Evolutionary conservation across 805 yeast species (phyloP), one percentile per base, ranked within the genome.

Genomic region (Barnettozyma populi): DNA sequence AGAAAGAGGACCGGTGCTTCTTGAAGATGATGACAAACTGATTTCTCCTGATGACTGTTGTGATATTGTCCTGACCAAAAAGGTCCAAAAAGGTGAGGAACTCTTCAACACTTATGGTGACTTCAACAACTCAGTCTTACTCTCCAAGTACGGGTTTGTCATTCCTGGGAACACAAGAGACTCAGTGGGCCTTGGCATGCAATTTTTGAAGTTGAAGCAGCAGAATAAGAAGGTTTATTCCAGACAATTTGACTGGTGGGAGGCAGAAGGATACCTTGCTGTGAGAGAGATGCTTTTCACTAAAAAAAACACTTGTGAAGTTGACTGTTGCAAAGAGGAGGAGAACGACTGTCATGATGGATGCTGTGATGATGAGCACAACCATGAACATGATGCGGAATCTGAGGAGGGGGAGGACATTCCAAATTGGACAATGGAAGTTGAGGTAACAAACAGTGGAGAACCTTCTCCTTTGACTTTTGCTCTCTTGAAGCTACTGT

Each of bases 81-180:
- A 65, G 2, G 77, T 86, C 0, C 44, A 57, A 1, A 60, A 66
- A 31, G 78, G 79, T 7, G 62, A 70, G 11, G 97, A 92, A 59
- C 59, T 92, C 13, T 86, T 82, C 70, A 90, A 88, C 65, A 81
- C 94, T 0, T 90, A 90, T 57, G 97, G 97, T 0, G 84, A 81
- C 24, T 70, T 84, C 36, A 66, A 82, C 14, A 88, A 86, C 55
- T 71, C 85, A 0, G 74, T 78, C 34, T 66, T 90, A 36, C 63
- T 90, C 13, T 79, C 90, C 13, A 74, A 86, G 48, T 90, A 90
- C 61, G 97, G 97, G 1, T 90, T 90, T 61, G 76, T 82, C 9
- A 69, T 76, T 34, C 67, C 71, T 43, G 67, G 68, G n/a, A 79
- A 81, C 53, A 67, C 70, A 1, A 73, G 77, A 56, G 89, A 85